Conservation (phyloP, 1,284 basidiomycete genomes). For the Psilocybe mexicana region DNA sequence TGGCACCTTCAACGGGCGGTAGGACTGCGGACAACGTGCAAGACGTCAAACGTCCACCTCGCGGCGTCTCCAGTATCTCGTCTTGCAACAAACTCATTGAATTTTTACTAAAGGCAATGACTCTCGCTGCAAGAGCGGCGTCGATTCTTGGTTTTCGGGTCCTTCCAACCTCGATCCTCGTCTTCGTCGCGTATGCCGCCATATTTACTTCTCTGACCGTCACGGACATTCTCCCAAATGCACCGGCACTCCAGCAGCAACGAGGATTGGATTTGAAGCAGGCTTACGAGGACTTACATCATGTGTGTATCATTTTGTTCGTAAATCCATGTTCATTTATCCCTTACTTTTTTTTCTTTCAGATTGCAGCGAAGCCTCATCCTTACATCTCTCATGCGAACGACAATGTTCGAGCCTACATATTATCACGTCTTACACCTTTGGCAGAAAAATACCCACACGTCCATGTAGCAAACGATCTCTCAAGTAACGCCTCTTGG, state of each 20-base stretch:
- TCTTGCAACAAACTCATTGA: not conserved
- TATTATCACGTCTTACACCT: constrained; percentile 53
- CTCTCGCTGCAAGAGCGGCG: constrained; percentile 14
- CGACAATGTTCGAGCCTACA: constrained; percentile 59
- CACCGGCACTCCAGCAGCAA: constrained; percentile 45
- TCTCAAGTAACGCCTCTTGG: constrained; percentile 59
- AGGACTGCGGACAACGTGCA: constrained; percentile 1
- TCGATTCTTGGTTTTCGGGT: constrained; percentile 29
- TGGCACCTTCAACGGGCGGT: not conserved
- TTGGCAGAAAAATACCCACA: constrained; percentile 43
- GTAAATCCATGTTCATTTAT: no score
- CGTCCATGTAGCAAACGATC: constrained; percentile 57
- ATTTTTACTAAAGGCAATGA: constrained; percentile 7
- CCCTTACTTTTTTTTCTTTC: no score
- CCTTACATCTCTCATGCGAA: constrained; percentile 78
- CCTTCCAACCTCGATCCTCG: constrained; percentile 51
- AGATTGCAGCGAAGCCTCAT: constrained; percentile 55
- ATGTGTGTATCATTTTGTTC: constrained; percentile 38
- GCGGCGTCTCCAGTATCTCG: not conserved
- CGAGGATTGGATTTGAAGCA: constrained; percentile 54
- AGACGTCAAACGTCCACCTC: not conserved
- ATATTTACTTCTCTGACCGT: constrained; percentile 54
- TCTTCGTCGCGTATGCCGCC: constrained; percentile 50
- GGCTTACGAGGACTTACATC: constrained; percentile 63
- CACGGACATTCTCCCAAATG: constrained; percentile 52